Conservation (phyloP, 164 flowering plant genomes). For the Magnolia changhungtana region DNA sequence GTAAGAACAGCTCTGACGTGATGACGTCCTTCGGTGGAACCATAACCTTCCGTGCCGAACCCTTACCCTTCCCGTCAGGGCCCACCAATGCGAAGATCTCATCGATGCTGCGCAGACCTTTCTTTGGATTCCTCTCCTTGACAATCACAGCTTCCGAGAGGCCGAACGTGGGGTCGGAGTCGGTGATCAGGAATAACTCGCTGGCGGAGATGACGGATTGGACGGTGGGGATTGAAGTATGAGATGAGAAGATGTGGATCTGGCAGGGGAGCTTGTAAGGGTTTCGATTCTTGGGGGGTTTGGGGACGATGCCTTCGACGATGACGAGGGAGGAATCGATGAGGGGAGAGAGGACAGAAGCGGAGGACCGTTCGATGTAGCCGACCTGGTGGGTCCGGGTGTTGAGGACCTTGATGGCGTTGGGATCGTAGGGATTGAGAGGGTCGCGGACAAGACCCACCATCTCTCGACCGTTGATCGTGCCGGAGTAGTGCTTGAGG, state of each 20-base stretch:
- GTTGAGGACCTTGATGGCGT: conserved; percentile 78
- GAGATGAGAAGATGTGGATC: conserved; percentile 57
- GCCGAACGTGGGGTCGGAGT: conserved; percentile 32
- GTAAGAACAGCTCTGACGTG: conserved; percentile 52
- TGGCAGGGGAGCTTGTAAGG: conserved; percentile 54
- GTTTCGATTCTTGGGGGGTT: conserved; percentile 22
- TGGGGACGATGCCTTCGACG: conserved; percentile 67
- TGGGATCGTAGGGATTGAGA: conserved; percentile 51
- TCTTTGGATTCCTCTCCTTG: conserved; percentile 36
- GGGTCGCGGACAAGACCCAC: conserved; percentile 86
- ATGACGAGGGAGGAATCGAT: conserved; percentile 40
- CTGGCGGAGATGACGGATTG: conserved; percentile 21
- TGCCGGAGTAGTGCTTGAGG: conserved; percentile 51
- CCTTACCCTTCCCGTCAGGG: conserved; percentile 30
- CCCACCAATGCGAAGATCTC: conserved; percentile 65
- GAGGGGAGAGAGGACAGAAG: conserved; percentile 61
- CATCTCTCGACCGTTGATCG: conserved; percentile 66
- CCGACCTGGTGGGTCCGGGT: conserved; percentile 64
- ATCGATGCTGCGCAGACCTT: conserved; percentile 42
- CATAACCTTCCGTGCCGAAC: conserved; percentile 25
- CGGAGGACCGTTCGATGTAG: conserved; percentile 51
- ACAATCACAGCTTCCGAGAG: conserved; percentile 60
- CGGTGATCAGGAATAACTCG: conserved; percentile 49
- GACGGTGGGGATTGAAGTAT: conserved; percentile 35
- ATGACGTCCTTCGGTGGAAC: conserved; percentile 67